A percentile compares a stretch with the other conserved stretches of the same genome.
Conservation (phyloP, 78 protist species). For the Polysphondylium violaceum region DNA sequence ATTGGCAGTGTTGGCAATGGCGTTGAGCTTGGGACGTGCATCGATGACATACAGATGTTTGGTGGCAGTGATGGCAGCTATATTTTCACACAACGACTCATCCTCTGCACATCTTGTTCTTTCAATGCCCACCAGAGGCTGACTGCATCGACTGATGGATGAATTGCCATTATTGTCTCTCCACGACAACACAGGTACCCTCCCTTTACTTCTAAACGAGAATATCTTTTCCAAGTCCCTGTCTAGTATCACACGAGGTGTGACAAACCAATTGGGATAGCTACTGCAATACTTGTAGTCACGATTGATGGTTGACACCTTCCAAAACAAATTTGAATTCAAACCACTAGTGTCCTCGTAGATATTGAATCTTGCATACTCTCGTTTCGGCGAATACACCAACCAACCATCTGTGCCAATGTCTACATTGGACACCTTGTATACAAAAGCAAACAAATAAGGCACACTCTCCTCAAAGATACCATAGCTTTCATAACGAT, state of each 20-base stretch:
- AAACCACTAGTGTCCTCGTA: neutral
- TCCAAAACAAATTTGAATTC: conserved; percentile 21
- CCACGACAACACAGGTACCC: conserved; percentile 90
- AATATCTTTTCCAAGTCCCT: conserved; percentile 58
- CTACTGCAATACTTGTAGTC: conserved; percentile 48
- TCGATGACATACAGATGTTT: conserved; percentile 81
- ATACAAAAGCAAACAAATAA: conserved; percentile 23
- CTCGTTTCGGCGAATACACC: conserved; percentile 9
- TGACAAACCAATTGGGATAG: conserved; percentile 51
- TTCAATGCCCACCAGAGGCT: conserved; percentile 84
- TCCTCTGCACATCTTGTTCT: conserved; percentile 48
- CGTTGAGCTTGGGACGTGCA: conserved; percentile 91
- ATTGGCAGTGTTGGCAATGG: conserved; percentile 70
- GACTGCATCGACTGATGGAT: conserved; percentile 60
- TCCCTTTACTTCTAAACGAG: conserved; percentile 77
- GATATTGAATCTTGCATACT: conserved; percentile 43
- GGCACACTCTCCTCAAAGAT: conserved; percentile 54
- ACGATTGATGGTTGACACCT: conserved; percentile 22
- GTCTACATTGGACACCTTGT: neutral
- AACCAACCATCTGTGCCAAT: conserved; percentile 42
- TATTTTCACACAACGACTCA: conserved; percentile 11
- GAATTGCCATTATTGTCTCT: conserved; percentile 29
- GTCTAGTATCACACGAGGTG: neutral
- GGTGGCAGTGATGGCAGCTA: neutral
- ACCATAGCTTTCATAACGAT: conserved; percentile 55